These are phyloP conservation scores for Martiniozyma abietophila DNA, from an alignment of 805 yeast genomes.

Conservation along the genomic window DNA sequence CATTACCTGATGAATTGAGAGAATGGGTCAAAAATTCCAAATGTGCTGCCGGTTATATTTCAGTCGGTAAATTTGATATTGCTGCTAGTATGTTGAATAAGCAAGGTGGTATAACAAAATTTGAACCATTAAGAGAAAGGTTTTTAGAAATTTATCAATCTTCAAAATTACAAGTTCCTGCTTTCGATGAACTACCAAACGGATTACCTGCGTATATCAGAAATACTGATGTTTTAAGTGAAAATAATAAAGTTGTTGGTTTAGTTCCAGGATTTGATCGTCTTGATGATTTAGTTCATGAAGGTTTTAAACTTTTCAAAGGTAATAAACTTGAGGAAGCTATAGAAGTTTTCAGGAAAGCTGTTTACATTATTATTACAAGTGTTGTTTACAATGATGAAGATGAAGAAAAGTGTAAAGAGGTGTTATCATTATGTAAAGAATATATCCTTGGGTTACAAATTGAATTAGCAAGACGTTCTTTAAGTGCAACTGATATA, in stretches of 20 bases:
- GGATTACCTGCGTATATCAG: constrained; percentile 63
- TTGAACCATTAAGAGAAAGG: constrained; percentile 78
- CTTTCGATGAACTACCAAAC: constrained; percentile 43
- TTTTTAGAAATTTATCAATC: constrained; percentile 81
- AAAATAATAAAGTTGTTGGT: constrained; percentile 46
- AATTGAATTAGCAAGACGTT: constrained; percentile 83
- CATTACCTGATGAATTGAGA: constrained; percentile 50
- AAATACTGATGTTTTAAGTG: constrained; percentile 50
- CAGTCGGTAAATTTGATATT: constrained; percentile 93
- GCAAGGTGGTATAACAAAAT: constrained; percentile 78
- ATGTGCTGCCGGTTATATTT: constrained; percentile 85
- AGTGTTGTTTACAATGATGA: constrained; percentile 63
- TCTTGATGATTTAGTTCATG: constrained; percentile 51
- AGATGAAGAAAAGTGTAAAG: constrained; percentile 67
- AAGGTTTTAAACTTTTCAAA: constrained; percentile 77
- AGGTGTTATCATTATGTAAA: constrained; percentile 63
- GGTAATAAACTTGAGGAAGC: constrained; percentile 79
- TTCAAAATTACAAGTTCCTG: constrained; percentile 65
- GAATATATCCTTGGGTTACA: constrained; percentile 90
- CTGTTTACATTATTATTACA: constrained; percentile 67
- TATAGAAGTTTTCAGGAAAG: constrained; percentile 65
- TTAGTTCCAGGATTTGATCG: constrained; percentile 63
- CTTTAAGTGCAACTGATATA: constrained; percentile 57
- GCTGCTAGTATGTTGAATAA: constrained; percentile 89
- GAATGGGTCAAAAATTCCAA: constrained; percentile 84